Conservation (phyloP, 306 rosid genomes). For the Dryas octopetala region DNA sequence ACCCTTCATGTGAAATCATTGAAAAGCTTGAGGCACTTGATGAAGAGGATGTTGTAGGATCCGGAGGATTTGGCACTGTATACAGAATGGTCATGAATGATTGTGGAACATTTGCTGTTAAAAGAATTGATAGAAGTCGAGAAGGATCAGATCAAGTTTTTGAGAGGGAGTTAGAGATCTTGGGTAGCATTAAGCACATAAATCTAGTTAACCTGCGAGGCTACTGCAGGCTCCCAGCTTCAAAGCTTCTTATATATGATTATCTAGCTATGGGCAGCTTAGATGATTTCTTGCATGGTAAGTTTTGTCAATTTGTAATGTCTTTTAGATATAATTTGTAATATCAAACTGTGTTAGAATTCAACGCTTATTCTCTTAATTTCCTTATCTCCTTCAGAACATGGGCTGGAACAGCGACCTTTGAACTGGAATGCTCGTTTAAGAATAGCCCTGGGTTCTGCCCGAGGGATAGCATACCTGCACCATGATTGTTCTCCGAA, state of each 20-base stretch:
- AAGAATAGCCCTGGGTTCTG: constrained; percentile 88
- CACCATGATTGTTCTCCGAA: constrained; percentile 92
- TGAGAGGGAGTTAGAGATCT: constrained; percentile 86
- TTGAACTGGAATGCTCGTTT: constrained; percentile 80
- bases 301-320: not conserved
- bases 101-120: constrained; percentile 85
- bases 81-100: constrained; percentile 95
- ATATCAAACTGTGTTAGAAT: no score
- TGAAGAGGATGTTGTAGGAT: constrained; percentile 75
- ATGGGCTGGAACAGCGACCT: constrained; percentile 37
- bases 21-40: constrained; percentile 87
- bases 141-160: constrained; percentile 84
- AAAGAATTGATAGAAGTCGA: constrained; percentile 70
- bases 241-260: constrained; percentile 88
- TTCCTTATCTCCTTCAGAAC: constrained; percentile 27
- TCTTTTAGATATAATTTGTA: no score
- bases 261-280: constrained; percentile 80
- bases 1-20: constrained; percentile 77
- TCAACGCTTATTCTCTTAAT: not conserved
- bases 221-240: constrained; percentile 87
- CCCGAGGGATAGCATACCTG: constrained; percentile 88
- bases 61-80: constrained; percentile 92
- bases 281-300: constrained; percentile 92
- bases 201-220: constrained; percentile 87
- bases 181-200: constrained; percentile 90